Evolutionary conservation across 805 yeast genomes (phyloP).

Genomic region (Candida manassasensis): DNA sequence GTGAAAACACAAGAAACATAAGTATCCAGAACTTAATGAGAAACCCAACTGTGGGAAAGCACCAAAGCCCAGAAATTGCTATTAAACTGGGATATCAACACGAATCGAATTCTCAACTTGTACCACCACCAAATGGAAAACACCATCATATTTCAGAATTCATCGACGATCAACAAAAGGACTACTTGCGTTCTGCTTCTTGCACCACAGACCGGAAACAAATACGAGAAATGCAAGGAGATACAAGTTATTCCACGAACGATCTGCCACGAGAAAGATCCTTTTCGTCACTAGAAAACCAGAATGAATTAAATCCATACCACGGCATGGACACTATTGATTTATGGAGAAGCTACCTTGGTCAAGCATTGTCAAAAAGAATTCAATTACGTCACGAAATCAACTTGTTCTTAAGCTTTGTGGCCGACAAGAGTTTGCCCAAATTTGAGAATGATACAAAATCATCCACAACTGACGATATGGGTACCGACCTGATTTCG

Average conservation of each 20-base stretch:
- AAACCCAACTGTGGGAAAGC: too few species aligned
- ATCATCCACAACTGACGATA: background rate
- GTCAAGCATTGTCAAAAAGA: slow-evolving; percentile 31
- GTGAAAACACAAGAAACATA: slow-evolving; percentile 13
- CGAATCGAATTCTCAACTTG: background rate
- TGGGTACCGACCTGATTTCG: background rate
- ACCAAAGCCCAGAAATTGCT: background rate
- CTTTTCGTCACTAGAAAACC: too few species aligned
- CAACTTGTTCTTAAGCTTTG: slow-evolving; percentile 25
- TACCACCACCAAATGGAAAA: slow-evolving; percentile 9
- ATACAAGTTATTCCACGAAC: too few species aligned
- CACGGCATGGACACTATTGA: slow-evolving; percentile 3
- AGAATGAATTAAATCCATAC: too few species aligned
- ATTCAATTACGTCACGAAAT: slow-evolving; percentile 40
- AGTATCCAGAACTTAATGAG: slow-evolving; percentile 6
- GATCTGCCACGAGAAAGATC: background rate
- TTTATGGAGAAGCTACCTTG: slow-evolving; percentile 33
- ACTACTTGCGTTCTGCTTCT: slow-evolving; percentile 6
- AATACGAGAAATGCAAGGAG: background rate
- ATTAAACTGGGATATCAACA: background rate
- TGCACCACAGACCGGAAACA: background rate
- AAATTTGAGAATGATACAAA: background rate
- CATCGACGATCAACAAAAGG: slow-evolving; percentile 22
- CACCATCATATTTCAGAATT: slow-evolving; percentile 21
- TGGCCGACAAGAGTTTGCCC: slow-evolving; percentile 5